These are phyloP conservation scores for Kentomonas sorsogonicus DNA, from an alignment of 208 protist species.

Conservation along the genomic window DNA sequence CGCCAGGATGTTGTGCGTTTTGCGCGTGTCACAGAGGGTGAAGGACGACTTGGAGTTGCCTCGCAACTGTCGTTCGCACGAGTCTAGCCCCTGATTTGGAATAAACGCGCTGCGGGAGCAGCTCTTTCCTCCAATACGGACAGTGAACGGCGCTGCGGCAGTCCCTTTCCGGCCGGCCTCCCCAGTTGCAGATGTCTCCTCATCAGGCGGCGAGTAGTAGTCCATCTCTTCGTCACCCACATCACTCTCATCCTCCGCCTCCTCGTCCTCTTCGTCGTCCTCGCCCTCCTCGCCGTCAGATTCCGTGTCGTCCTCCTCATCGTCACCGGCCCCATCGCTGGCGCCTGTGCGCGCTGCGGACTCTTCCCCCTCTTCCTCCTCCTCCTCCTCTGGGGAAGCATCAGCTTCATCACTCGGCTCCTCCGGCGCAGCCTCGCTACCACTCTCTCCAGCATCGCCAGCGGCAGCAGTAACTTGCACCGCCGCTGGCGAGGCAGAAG, in stretches of 20 bases:
- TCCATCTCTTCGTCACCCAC: slow-evolving; percentile 12
- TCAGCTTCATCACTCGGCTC: slow-evolving; percentile 16
- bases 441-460: not conserved
- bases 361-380: slow-evolving; percentile 16
- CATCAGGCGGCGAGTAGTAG: slow-evolving; percentile 6
- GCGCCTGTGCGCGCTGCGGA: slow-evolving; percentile 14
- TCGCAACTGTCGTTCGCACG: slow-evolving; percentile 29
- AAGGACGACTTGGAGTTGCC: slow-evolving; percentile 55
- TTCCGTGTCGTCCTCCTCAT: slow-evolving; percentile 23
- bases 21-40: slow-evolving; percentile 22
- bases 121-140: slow-evolving; percentile 2
- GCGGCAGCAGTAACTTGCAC: no score
- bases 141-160: not conserved
- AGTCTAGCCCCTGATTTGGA: slow-evolving; percentile 49
- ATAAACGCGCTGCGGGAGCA: slow-evolving; percentile 52
- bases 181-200: slow-evolving; percentile 4
- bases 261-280: slow-evolving; percentile 20
- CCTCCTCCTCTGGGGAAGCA: slow-evolving; percentile 13
- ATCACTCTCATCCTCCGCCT: slow-evolving; percentile 21
- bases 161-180: no score
- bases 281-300: slow-evolving; percentile 17
- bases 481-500: no score
- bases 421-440: not conserved
- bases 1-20: slow-evolving; percentile 52
- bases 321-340: slow-evolving; percentile 16